These are phyloP conservation scores for Leonotis leonurus DNA, from an alignment of 257 asterid genomes.

Conservation along the genomic window DNA sequence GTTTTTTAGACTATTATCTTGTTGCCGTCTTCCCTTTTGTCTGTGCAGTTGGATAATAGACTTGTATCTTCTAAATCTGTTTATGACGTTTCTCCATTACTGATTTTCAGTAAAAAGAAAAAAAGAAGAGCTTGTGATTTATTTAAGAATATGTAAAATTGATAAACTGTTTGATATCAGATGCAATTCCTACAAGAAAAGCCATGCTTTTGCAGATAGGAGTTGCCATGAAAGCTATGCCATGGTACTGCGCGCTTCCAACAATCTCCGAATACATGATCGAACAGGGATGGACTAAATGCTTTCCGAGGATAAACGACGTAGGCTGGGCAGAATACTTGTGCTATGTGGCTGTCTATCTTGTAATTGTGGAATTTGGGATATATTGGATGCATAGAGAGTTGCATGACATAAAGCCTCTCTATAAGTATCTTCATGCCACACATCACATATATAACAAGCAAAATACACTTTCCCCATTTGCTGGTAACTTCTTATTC, in stretches of 20 bases:
- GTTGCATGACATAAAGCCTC: constrained; percentile 92
- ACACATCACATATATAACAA: constrained; percentile 97
- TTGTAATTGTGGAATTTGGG: constrained; percentile 79
- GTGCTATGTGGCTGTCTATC: constrained; percentile 42
- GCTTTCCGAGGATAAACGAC: constrained; percentile 63
- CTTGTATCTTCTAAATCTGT: background rate
- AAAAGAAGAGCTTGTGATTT: no score
- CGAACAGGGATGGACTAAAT: constrained; percentile 83
- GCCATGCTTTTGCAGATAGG: constrained; percentile 91
- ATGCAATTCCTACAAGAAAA: constrained; percentile 71
- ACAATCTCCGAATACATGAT: constrained; percentile 83
- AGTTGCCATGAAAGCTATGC: constrained; percentile 99
- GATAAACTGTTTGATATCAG: constrained; percentile 36
- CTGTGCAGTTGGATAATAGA: background rate
- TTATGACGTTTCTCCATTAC: background rate
- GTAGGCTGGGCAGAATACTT: constrained; percentile 61
- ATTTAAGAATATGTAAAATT: constrained; percentile 12
- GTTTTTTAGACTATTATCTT: background rate
- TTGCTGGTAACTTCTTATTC: constrained; percentile 62
- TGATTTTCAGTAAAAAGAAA: background rate
- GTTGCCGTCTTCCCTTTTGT: background rate
- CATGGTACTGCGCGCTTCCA: constrained; percentile 78
- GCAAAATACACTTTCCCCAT: constrained; percentile 96
- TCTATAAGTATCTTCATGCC: constrained; percentile 89
- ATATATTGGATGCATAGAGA: constrained; percentile 98